Percentiles rank a stretch among this genome's conserved stretches.
Evolutionary conservation across 1,284 basidiomycete genomes (phyloP).

Genomic region (Pascua sp.): DNA sequence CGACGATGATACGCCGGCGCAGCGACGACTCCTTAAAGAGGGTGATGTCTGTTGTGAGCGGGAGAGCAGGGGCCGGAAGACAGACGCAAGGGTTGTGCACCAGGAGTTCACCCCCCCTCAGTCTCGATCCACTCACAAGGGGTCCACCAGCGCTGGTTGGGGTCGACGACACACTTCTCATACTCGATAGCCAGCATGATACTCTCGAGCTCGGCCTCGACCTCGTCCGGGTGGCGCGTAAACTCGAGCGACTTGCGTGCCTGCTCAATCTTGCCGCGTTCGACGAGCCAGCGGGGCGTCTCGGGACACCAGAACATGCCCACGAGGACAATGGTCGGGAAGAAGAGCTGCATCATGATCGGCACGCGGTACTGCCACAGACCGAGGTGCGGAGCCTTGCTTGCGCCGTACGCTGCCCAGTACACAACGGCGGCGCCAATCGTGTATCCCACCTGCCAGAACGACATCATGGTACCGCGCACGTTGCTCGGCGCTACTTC

Average conservation of each 20-base stretch:
- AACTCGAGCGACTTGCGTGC: conserved; percentile 10
- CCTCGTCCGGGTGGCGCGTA: conserved; percentile 14
- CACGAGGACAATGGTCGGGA: conserved; percentile 28
- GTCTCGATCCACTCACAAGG: conserved; percentile 12
- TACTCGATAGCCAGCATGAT: conserved; percentile 21
- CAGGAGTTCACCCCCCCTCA: no score
- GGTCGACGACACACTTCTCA: conserved; percentile 10
- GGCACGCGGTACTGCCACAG: conserved; percentile 16
- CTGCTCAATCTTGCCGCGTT: conserved; percentile 33
- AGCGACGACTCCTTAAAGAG: conserved; percentile 13
- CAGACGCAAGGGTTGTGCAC: no score
- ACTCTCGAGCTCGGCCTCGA: conserved; percentile 18
- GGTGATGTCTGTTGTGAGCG: no score
- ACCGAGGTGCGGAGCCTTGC: conserved; percentile 14
- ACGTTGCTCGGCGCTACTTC: conserved; percentile 1
- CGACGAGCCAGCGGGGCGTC: conserved; percentile 61
- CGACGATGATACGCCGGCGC: conserved; percentile 20
- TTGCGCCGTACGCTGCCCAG: conserved; percentile 10
- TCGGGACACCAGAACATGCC: conserved; percentile 51
- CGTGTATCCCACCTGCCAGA: conserved; percentile 5
- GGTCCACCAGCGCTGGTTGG: conserved; percentile 1
- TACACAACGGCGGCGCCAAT: conserved; percentile 6
- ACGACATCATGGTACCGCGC: conserved; percentile 2
- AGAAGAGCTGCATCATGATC: conserved; percentile 17
- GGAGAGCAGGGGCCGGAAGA: neutral